phyloP scores from a whole-genome alignment of 208 protist species.

The Porcisia hertigi region DNA sequence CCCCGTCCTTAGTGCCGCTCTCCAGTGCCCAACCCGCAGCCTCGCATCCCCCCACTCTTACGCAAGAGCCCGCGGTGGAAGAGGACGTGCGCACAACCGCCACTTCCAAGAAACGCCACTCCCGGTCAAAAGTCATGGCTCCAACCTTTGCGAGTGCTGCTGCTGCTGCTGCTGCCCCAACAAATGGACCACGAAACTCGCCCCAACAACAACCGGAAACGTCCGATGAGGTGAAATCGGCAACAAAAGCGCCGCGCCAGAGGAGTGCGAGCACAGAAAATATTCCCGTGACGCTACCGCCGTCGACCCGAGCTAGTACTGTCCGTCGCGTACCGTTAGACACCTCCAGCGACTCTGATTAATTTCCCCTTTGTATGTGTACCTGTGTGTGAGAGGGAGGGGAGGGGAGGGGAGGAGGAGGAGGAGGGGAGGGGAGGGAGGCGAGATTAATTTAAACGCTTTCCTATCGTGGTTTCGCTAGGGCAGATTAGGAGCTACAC shows the following conservation, averaged over 20 bases:
- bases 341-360: slow-evolving; percentile 48
- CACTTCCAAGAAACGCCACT: slow-evolving; percentile 22
- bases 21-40: slow-evolving; percentile 7
- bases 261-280: slow-evolving; percentile 14
- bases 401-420: not conserved
- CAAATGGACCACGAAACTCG: not conserved
- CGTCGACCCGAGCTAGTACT: slow-evolving; percentile 15
- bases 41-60: not conserved
- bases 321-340: slow-evolving; percentile 38
- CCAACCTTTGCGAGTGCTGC: not conserved
- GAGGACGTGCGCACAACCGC: not conserved
- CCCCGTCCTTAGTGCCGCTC: slow-evolving; percentile 18
- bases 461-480: not conserved
- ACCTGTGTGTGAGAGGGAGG: not conserved
- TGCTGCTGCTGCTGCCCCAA: not conserved
- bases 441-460: not conserved
- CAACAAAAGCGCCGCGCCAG: slow-evolving; percentile 4
- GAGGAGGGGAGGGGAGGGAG: slow-evolving; percentile 3
- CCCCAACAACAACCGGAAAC: not conserved
- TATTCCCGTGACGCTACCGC: slow-evolving; percentile 33
- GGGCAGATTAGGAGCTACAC: not conserved
- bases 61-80: not conserved
- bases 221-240: not conserved
- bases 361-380: not conserved
- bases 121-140: slow-evolving; percentile 15